Evolutionary conservation across 768 basidiomycete species (phyloP), one percentile per base, ranked within the genome.

Genomic region (Udeniomyces megalosporus): DNA sequence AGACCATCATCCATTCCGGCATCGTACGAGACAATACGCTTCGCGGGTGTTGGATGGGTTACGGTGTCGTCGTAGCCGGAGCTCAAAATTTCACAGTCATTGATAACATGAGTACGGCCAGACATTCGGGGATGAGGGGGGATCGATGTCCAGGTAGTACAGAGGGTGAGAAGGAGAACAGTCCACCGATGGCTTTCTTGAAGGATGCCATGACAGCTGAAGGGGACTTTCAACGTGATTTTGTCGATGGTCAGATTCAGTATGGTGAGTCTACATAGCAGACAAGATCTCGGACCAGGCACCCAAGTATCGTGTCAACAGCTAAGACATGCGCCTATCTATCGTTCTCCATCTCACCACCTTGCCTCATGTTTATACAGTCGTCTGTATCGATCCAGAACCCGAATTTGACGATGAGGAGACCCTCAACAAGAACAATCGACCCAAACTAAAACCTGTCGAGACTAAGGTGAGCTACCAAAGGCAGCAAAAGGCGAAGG

Each of bases 21-120:
- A 49, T 60, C 0, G 75, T 76, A 11, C 54, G 67, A n/a, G 70
- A 65, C 44, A 77, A 77, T 64, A 68, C 66, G 48, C 46, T 73
- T 31, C 62, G 72, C 38, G 76, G 76, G 1, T 66, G 70, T n/a
- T 74, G 74, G 46, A 74, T 73, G 69, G 76, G 76, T 6, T 77
- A 74, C 62, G 76, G 74, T 11, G 74, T 77, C 58, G 75, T 74
- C 4, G 71, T 73, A 14, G 71, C 73, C 2, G 74, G 75, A 4
- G 66, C 73, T 47, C 67, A 69, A 8, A 66, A 70, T 24, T 77
- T 72, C 62, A 75, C 68, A 12, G 70, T 76, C 15, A 62, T 67
- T n/a, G 75, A 74, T 38, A 77, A 77, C 66, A 61, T 70, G 65
- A 69, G 70, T 51, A 68, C 69, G 32, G 71, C 72, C 28, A 66